Evolutionary conservation across 192 early-diverging fungal species (phyloP), one percentile per base, ranked within the genome.

Genomic region (Rhizophagus clarus): DNA sequence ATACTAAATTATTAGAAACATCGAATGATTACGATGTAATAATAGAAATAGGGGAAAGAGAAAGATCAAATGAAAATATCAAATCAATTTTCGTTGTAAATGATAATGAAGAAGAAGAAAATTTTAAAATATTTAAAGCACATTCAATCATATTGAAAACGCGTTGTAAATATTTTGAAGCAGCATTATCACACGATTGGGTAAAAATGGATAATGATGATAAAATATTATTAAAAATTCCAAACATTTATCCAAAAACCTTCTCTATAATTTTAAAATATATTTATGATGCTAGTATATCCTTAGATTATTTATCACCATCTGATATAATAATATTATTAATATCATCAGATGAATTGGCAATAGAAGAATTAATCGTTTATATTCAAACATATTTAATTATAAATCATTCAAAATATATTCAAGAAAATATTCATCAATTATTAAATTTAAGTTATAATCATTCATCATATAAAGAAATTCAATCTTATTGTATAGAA

Each of bases 121-220:
- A 74, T 29, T 26, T 51, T 28, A 15, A 74, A 61, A 47, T n/a
- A 34, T 74, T 74, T 74, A 74, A 74, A 74, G 47, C 72, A 20
- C 72, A 74, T 60, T 74, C 72, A 3, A 12, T 74, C 9, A 74
- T 74, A 15, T 61, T 74, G 26, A 74, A 28, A 74, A n/a, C 72
- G 10, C n/a, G 72, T 4, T 74, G 42, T 60, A n/a, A 42, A 51
- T 74, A 74, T 29, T 74, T 74, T 51, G 11, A 56, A 2, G 4
- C 28, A 5, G 72, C 72, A 31, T 74, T 74, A 74, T 74, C 72
- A 60, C 17, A 26, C 7, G 56, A 49, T 22, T 74, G 72, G 72
- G 47, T 37, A 74, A 74, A 74, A 22, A 74, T 9, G 12, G 28
- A 56, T 28, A 47, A 74, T 20, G 28, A 74, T 49, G 10, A 49